Evolutionary conservation across 2,329 filamentous ascomycete species (phyloP).

Genomic region (Aureobasidium namibiae): DNA sequence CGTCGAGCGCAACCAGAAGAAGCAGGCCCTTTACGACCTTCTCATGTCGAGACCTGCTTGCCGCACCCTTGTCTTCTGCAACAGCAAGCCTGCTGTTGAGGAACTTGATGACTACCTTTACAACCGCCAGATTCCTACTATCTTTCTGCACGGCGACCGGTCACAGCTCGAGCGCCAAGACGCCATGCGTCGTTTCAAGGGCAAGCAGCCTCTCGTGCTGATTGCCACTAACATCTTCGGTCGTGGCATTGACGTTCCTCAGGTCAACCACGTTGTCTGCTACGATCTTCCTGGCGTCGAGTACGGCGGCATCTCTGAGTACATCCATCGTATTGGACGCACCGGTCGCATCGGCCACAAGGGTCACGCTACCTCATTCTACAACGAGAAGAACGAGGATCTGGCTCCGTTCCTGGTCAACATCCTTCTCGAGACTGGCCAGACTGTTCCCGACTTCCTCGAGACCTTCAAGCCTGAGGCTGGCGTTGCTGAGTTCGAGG

Average conservation of each 20-base stretch:
- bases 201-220: slow-evolving; percentile 66
- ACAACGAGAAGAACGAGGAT: slow-evolving; percentile 65
- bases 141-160: slow-evolving; percentile 80
- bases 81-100: slow-evolving; percentile 69
- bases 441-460: slow-evolving; percentile 77
- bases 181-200: slow-evolving; percentile 76
- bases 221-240: slow-evolving; percentile 80
- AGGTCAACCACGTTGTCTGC: slow-evolving; percentile 88
- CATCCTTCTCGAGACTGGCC: slow-evolving; percentile 69
- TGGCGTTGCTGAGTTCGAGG: slow-evolving; percentile 42
- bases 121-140: slow-evolving; percentile 70
- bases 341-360: slow-evolving; percentile 88
- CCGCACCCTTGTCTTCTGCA: slow-evolving; percentile 85
- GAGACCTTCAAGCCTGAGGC: slow-evolving; percentile 54
- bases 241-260: slow-evolving; percentile 80
- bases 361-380: slow-evolving; percentile 84
- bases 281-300: slow-evolving; percentile 70
- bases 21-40: slow-evolving; percentile 61
- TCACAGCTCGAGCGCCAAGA: slow-evolving; percentile 90
- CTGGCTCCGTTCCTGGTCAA: slow-evolving; percentile 69
- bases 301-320: slow-evolving; percentile 87
- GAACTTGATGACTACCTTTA: slow-evolving; percentile 81
- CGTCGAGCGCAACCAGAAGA: slow-evolving; percentile 60
- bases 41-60: slow-evolving; percentile 61
- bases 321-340: slow-evolving; percentile 89